Evolutionary conservation across 2,329 filamentous ascomycete species (phyloP).

Genomic region (Colletotrichum caudatum): DNA sequence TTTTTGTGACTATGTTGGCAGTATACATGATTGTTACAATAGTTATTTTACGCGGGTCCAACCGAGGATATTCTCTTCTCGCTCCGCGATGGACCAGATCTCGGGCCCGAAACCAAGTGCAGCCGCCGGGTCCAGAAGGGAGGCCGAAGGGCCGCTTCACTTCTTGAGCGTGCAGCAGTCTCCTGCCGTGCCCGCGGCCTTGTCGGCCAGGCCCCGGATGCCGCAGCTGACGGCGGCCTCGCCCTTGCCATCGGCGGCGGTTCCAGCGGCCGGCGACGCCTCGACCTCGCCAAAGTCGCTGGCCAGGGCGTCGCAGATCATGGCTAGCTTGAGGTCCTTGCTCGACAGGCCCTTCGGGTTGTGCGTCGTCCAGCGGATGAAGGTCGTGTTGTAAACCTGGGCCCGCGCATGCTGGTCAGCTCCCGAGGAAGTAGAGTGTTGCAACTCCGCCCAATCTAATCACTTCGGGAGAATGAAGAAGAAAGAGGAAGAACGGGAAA

Average conservation of each 20-base stretch:
- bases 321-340: slow-evolving; percentile 73
- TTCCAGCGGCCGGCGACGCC: slow-evolving; percentile 35
- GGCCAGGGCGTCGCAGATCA: slow-evolving; percentile 71
- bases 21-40: neutral
- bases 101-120: neutral
- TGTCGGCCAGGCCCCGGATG: slow-evolving; percentile 60
- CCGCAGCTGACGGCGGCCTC: slow-evolving; percentile 50
- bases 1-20: neutral
- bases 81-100: neutral
- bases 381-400: slow-evolving; percentile 77
- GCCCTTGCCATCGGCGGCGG: slow-evolving; percentile 60
- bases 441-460: neutral
- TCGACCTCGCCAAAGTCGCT: slow-evolving; percentile 66
- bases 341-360: slow-evolving; percentile 72
- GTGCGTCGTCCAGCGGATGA: slow-evolving; percentile 81
- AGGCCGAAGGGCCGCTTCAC: slow-evolving; percentile 30
- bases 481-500: neutral
- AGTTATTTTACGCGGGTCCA: neutral
- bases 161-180: slow-evolving; percentile 68
- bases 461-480: neutral
- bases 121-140: neutral
- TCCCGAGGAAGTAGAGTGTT: neutral
- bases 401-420: neutral
- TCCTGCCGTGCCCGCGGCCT: slow-evolving; percentile 59
- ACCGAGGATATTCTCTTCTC: no score